phyloP scores from a whole-genome alignment of 192 early-diverging fungal species.

The Linnemannia zychae region DNA sequence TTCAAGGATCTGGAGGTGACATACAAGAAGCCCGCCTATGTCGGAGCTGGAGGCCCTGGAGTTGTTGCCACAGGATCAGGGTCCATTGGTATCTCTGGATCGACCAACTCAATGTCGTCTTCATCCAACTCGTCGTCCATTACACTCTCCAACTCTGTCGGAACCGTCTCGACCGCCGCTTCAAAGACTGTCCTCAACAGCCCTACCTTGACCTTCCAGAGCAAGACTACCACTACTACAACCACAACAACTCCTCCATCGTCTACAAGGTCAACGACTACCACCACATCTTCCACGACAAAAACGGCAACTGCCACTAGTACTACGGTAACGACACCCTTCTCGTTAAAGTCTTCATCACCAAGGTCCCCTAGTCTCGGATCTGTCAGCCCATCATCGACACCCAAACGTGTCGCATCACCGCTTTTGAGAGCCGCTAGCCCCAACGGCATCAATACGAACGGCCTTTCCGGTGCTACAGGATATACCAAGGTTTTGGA shows the following conservation, averaged over 20 bases:
- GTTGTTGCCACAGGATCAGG: not conserved
- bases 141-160: conserved; percentile 23
- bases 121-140: conserved; percentile 34
- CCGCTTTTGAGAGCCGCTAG: conserved; percentile 23
- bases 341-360: not conserved
- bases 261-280: not conserved
- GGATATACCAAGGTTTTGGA: not conserved
- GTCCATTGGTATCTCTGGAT: conserved; percentile 8
- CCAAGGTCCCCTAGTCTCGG: conserved; percentile 12
- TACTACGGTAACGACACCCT: not conserved
- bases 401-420: conserved; percentile 31
- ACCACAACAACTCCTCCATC: not conserved
- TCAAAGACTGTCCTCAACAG: conserved; percentile 13
- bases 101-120: conserved; percentile 19
- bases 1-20: conserved; percentile 53
- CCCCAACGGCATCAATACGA: not conserved
- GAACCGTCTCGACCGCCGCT: conserved; percentile 6
- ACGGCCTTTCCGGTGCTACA: not conserved
- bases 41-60: not conserved
- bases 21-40: conserved; percentile 44
- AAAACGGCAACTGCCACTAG: not conserved
- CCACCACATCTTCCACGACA: not conserved
- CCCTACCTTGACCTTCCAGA: not conserved
- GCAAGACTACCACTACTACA: not conserved
- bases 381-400: conserved; percentile 32